Evolutionary conservation across 139 green algal species (phyloP).

Genomic region (Raphidocelis subcapitata): DNA sequence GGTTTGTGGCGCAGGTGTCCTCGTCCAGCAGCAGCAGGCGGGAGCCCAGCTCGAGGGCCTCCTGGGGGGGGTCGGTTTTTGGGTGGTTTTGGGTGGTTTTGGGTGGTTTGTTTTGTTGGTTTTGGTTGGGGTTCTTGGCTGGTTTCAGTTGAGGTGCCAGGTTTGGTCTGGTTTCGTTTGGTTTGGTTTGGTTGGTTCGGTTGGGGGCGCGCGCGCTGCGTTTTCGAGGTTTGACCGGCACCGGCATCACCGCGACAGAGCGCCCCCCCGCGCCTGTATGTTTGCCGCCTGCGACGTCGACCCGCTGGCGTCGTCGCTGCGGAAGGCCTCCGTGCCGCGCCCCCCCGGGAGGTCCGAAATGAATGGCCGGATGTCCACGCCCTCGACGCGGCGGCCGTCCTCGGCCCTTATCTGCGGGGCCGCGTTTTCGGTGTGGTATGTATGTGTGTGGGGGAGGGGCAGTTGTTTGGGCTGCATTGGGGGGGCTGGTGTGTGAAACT

Average conservation of each 20-base stretch:
- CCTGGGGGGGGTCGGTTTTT: too few species aligned
- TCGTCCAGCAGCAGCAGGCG: constrained; percentile 65
- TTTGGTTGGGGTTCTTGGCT: too few species aligned
- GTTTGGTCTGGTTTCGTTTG: too few species aligned
- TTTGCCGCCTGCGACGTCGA: constrained; percentile 66
- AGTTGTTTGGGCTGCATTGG: neutral
- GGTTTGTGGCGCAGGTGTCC: constrained; percentile 74
- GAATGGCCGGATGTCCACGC: constrained; percentile 70
- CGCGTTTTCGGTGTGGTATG: neutral
- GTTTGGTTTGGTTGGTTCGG: too few species aligned
- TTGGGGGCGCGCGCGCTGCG: too few species aligned
- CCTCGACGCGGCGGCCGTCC: constrained; percentile 55
- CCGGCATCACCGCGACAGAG: too few species aligned
- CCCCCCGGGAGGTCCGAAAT: constrained; percentile 61
- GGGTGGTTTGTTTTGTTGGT: too few species aligned
- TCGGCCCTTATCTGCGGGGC: constrained; percentile 40
- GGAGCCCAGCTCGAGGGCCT: constrained; percentile 15
- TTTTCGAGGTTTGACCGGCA: too few species aligned
- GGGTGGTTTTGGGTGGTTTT: too few species aligned
- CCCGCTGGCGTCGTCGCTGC: constrained; percentile 55
- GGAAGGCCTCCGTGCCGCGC: constrained; percentile 44
- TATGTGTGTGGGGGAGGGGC: neutral
- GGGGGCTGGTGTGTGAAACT: too few species aligned
- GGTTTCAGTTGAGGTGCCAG: too few species aligned
- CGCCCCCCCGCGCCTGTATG: constrained; percentile 53